phyloP scores from a whole-genome alignment of 2,329 filamentous ascomycete genomes.

The Sarocladiaceae sp. region DNA sequence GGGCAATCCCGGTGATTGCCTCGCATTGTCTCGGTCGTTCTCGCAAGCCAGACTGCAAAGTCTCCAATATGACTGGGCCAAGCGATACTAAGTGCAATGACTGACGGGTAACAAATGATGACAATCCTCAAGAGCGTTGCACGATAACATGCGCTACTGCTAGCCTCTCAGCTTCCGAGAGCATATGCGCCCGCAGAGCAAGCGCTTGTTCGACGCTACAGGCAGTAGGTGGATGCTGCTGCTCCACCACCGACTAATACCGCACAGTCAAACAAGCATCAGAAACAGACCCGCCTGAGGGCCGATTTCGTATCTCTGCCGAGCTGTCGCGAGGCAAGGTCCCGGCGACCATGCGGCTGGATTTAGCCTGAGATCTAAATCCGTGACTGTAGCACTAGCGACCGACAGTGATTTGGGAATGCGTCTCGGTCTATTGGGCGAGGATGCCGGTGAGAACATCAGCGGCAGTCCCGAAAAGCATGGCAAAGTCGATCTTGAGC shows the following conservation, averaged over 20 bases:
- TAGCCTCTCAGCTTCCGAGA: constrained; percentile 5
- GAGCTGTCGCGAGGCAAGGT: neutral
- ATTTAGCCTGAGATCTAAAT: constrained; percentile 9
- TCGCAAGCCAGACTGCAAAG: neutral
- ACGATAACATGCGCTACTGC: neutral
- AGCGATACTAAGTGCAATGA: neutral
- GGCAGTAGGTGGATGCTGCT: neutral
- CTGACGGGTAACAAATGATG: too few species aligned
- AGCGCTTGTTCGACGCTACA: constrained; percentile 8
- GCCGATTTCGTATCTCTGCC: constrained; percentile 9
- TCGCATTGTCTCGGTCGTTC: neutral
- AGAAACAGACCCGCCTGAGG: neutral
- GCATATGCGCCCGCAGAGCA: constrained; percentile 3
- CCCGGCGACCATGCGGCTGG: constrained; percentile 4
- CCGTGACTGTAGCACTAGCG: neutral
- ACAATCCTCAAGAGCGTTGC: too few species aligned
- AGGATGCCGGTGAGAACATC: too few species aligned
- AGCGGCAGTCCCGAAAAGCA: too few species aligned
- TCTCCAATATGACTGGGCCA: neutral
- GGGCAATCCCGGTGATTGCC: constrained; percentile 3
- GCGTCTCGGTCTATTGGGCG: too few species aligned
- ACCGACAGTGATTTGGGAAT: too few species aligned
- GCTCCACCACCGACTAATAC: constrained; percentile 7
- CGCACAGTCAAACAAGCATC: constrained; percentile 9
- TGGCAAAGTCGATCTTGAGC: too few species aligned